Evolutionary conservation across 345 rosid genomes (phyloP), one percentile per base, ranked within the genome.

Genomic region (Dipteronia sinensis): DNA sequence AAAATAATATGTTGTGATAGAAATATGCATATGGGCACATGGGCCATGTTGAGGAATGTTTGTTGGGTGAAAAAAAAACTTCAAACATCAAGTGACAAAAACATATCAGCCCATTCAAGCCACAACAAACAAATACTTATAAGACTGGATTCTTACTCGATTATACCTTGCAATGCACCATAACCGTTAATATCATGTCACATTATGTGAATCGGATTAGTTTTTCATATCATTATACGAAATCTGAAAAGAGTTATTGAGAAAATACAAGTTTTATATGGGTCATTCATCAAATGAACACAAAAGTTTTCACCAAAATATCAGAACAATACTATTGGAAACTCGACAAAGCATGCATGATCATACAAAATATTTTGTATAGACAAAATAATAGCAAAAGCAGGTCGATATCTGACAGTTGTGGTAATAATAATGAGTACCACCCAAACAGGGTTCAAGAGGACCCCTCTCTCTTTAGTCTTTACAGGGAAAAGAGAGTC

Each of bases 361-460:
- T 17, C 22, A 56, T n/a, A 20, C 22, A 55, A n/a, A 4, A 56
- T 17, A 53, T 0, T 53, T 0, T 13, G n/a, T n/a, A 17, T 22
- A 17, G 46, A 53, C 76, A 51, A 51, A 15, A 47, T 22, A 22
- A 74, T 7, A n/a, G 22, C 20, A 7, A 70, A 22, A 22, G 47
- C 15, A 23, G 42, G 51, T 74, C 56, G 19, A 51, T 75, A 71
- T 75, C 79, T 72, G 68, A 63, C 23, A 63, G 83, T 70, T 69
- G 76, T 34, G 77, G 61, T 74, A 64, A 17, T 55, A 61, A 80
- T 83, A 12, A 83, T 77, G 61, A 72, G 27, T 17, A 70, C 29
- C 71, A 49, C 81, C 80, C 79, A 74, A 16, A 40, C 40, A 47
- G 81, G 83, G 81, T 34, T 77, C 86, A 80, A 46, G 71, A 72